These are phyloP conservation scores for Saitozyma sp. DNA, from an alignment of 768 basidiomycete species.

Conservation along the genomic window DNA sequence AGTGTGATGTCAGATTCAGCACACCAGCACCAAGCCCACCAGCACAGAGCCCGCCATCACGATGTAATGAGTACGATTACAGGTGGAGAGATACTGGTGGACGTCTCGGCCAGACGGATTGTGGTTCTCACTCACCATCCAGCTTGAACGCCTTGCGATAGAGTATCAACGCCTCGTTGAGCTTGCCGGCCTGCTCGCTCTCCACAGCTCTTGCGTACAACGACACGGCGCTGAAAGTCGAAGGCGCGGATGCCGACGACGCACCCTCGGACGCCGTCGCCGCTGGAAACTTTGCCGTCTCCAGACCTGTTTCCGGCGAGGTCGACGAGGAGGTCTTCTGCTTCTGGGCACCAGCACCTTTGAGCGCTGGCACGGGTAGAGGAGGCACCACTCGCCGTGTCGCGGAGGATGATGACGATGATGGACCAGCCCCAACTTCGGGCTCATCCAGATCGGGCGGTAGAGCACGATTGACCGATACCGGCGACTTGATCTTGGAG, in stretches of 20 bases:
- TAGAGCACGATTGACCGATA: not conserved
- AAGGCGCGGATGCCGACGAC: not conserved
- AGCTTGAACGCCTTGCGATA: conserved; percentile 80
- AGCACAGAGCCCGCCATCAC: not conserved
- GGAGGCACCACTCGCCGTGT: not conserved
- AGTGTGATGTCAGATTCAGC: conserved; percentile 4
- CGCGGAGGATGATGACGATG: not conserved
- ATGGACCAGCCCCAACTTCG: not conserved
- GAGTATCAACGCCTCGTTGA: conserved; percentile 71
- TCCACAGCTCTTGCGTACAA: conserved; percentile 70
- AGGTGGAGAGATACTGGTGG: not conserved
- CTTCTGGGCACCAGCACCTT: not conserved
- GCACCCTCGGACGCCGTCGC: conserved; percentile 4
- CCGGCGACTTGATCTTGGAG: not conserved
- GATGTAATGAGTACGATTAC: not conserved
- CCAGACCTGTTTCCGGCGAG: not conserved
- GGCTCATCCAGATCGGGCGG: conserved; percentile 7
- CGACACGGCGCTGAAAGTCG: conserved; percentile 42
- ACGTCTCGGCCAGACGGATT: no score
- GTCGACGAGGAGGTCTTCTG: not conserved
- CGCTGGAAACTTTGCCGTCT: conserved; percentile 6
- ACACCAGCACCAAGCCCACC: no score
- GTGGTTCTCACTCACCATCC: conserved; percentile 54
- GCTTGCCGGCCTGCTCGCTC: conserved; percentile 69
- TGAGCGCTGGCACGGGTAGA: not conserved